Evolutionary conservation across 129 eudicot species (phyloP).

Genomic region (Pittosporum tobira): DNA sequence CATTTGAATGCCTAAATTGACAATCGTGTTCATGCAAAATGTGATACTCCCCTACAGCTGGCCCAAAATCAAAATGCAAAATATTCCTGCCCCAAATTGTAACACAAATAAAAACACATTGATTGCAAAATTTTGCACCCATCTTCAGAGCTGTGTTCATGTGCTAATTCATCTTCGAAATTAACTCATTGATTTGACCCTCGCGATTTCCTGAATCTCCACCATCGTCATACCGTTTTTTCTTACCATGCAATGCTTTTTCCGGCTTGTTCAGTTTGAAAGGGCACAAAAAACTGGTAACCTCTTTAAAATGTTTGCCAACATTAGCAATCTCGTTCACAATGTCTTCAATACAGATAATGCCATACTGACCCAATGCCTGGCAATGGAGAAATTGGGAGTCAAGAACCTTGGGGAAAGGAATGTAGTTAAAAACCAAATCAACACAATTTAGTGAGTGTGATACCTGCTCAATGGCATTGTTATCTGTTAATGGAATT

Average conservation of each 20-base stretch:
- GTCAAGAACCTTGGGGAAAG: neutral
- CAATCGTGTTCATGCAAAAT: too few relatives aligned
- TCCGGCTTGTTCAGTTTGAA: conserved; percentile 56
- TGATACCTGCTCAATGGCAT: conserved; percentile 73
- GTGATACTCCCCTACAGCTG: too few relatives aligned
- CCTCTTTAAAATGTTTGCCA: conserved; percentile 68
- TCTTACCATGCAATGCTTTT: conserved; percentile 65
- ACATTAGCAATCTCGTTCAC: conserved; percentile 58
- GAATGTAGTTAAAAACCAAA: neutral
- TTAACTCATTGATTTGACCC: conserved; percentile 56
- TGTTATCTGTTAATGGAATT: conserved; percentile 69
- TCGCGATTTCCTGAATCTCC: conserved; percentile 81
- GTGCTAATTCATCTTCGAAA: conserved; percentile 58
- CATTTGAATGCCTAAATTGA: too few relatives aligned
- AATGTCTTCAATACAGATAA: conserved; percentile 75
- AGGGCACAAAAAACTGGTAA: conserved; percentile 54
- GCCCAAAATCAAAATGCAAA: too few relatives aligned
- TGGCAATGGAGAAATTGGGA: conserved; percentile 15
- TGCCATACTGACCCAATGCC: conserved; percentile 56
- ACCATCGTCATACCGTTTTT: conserved; percentile 43
- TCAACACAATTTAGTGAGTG: neutral
- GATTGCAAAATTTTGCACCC: neutral
- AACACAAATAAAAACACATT: neutral
- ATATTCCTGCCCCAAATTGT: too few relatives aligned
- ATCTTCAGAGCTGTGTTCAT: neutral